A percentile compares a stretch with the other conserved stretches of the same genome.
Conservation (phyloP, 1,284 basidiomycete genomes). For the Leucoagaricus sp. region DNA sequence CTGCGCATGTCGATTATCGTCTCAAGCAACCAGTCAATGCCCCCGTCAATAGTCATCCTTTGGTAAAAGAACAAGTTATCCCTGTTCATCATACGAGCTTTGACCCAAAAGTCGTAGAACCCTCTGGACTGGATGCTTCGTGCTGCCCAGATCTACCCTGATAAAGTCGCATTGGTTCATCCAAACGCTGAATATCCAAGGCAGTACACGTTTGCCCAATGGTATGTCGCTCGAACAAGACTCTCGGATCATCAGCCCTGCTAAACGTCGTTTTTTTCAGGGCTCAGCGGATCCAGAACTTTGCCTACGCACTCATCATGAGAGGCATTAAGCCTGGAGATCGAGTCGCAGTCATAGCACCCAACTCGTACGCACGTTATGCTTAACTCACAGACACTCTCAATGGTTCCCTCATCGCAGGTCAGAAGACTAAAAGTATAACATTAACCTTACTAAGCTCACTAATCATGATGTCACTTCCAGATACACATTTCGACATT, state of each 20-base stretch:
- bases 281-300: conserved; percentile 80
- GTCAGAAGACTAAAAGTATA: conserved; percentile 66
- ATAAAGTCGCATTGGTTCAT: conserved; percentile 74
- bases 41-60: conserved; percentile 62
- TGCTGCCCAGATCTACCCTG: conserved; percentile 75
- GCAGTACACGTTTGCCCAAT: conserved; percentile 68
- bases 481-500: conserved; percentile 78
- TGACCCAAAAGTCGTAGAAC: conserved; percentile 48
- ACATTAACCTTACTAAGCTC: conserved; percentile 6
- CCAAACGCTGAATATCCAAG: conserved; percentile 65
- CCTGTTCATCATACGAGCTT: not conserved
- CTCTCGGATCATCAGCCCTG: not conserved
- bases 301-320: conserved; percentile 77
- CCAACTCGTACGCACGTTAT: conserved; percentile 59
- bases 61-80: conserved; percentile 43
- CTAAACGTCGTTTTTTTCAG: conserved; percentile 37
- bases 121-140: conserved; percentile 76
- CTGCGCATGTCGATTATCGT: conserved; percentile 44
- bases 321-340: conserved; percentile 75
- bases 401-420: conserved; percentile 33
- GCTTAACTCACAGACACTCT: not conserved
- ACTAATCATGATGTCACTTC: not conserved
- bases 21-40: conserved; percentile 42
- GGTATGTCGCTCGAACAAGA: conserved; percentile 41
- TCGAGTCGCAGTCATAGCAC: conserved; percentile 75